These are phyloP conservation scores for Craterostigma plantagineum DNA, from an alignment of 257 asterid genomes.

Conservation along the genomic window DNA sequence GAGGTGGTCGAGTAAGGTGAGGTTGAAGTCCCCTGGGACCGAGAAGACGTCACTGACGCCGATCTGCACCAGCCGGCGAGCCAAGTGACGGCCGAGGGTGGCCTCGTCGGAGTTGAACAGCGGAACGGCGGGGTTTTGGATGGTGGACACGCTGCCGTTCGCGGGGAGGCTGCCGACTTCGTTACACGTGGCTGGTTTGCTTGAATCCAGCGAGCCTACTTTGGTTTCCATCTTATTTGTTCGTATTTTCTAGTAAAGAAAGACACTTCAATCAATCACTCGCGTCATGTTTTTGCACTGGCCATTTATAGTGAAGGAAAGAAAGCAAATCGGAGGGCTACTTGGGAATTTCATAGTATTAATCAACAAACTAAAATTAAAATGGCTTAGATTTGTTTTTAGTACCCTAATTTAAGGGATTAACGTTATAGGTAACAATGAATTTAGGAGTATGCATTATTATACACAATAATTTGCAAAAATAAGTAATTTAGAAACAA, in stretches of 20 bases:
- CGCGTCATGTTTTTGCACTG: too few relatives aligned
- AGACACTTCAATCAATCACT: too few relatives aligned
- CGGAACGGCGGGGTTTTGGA: conserved; percentile 18
- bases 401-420: too few relatives aligned
- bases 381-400: too few relatives aligned
- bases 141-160: conserved; percentile 14
- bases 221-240: conserved; percentile 29
- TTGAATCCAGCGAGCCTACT: conserved; percentile 37
- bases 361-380: too few relatives aligned
- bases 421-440: too few relatives aligned
- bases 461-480: too few relatives aligned
- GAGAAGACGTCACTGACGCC: conserved; percentile 53
- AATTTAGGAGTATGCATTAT: too few relatives aligned
- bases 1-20: conserved; percentile 59
- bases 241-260: not conserved
- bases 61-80: conserved; percentile 73
- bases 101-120: conserved; percentile 25
- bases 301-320: too few relatives aligned
- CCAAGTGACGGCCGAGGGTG: conserved; percentile 72
- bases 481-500: too few relatives aligned
- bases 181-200: conserved; percentile 13
- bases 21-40: conserved; percentile 66
- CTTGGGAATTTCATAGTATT: too few relatives aligned
- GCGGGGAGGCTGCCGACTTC: conserved; percentile 29
- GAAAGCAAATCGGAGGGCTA: too few relatives aligned